Base-by-base conservation (phyloP, 192 early-diverging fungal genomes). In the Globomyces pollinis-pini region DNA sequence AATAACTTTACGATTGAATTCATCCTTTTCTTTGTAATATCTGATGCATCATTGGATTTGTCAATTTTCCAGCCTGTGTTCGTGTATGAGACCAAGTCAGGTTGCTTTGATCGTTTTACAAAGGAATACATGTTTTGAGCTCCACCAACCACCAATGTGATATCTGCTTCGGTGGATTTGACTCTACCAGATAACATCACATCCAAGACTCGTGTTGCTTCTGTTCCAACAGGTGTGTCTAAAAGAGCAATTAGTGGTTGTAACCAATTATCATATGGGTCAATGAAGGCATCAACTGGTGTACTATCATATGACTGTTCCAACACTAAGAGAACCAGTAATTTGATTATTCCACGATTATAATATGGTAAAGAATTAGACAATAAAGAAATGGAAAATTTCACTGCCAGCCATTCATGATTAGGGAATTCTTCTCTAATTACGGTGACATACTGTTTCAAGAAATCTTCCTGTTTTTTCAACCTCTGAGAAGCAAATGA, bases 131-230 rank as follows among this genome's bases (percentile, higher is more conserved):
- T 55, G 7, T 20, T 55, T 35, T 55, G 53, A 8, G 53, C 35
- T 8, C 53, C 53, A 23, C 53, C 53, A 4, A 55, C 53, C 8
- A 21, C 38, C 23, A 23, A 28, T 6, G 60, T 60, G 18, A 78
- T 47, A 44, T 69, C 73, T 11, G 58, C 29, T 23, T 63, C 68
- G 31, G 59, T 58, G 20, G 23, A 50, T 15, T 53, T 21, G 4
- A 61, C 58, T 24, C 47, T 50, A 13, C 57, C 61, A 4, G 38
- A 29, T 51, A 79, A 36, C 28, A 75, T 68, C 39, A 78, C 76
- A 52, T 92, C 89, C 47, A 93, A 58, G 2, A 92, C 87, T n/a
- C 77, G 66, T 15, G 89, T 62, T 0, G 88, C 89, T 31, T 85
- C 73, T 20, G 78, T 71, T 2, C 80, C 79, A 59, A 81, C 78